Evolutionary conservation across 2,329 filamentous ascomycete genomes (phyloP), one percentile per base, ranked within the genome.

Genomic region (Calycina herbarum): DNA sequence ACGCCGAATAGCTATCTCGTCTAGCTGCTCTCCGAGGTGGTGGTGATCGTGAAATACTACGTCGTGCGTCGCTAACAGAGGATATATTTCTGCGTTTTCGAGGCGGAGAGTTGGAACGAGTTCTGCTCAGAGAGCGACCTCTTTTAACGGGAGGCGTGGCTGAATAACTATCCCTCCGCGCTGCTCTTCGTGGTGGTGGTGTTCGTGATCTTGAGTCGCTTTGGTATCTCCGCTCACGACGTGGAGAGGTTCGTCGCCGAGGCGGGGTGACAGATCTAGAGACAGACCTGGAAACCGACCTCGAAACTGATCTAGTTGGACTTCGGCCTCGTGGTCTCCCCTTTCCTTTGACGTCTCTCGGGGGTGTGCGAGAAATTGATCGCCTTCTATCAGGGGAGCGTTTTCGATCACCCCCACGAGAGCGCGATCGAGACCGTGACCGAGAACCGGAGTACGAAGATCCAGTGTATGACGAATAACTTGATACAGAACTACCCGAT

Each of bases 391-490:
- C 59, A n/a, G 63, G 20, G 48, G 60, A 62, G 17, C 72, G 71
- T 61, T 67, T 64, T 54, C 70, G 64, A 24, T 63, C 59, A 10
- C 64, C 20, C 57, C 57, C 67, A 54, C 65, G 70, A 42, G 63
- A 62, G 60, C 65, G 64, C 6, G 69, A 67, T 45, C 62, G 63
- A 62, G 73, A 74, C 20, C 69, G 66, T 11, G 72, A 75, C 10
- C 72, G 70, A 42, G 76, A 78, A 57, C 76, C 79, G 3, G 84
- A 88, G 75, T 86, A 86, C 13, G 84, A 86, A 5, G 86, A 88
- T 57, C 84, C 83, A 0, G 85, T 86, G 74, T 92, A 91, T 24
- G 90, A 93, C 0, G 89, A 93, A 75, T 93, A 94, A 78, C 90
- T 93, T 8, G 89, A 93, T 10, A 88, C 86, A 0, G 89, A 83